Conservation (phyloP, 805 yeast species). For the Komagataella populi region DNA sequence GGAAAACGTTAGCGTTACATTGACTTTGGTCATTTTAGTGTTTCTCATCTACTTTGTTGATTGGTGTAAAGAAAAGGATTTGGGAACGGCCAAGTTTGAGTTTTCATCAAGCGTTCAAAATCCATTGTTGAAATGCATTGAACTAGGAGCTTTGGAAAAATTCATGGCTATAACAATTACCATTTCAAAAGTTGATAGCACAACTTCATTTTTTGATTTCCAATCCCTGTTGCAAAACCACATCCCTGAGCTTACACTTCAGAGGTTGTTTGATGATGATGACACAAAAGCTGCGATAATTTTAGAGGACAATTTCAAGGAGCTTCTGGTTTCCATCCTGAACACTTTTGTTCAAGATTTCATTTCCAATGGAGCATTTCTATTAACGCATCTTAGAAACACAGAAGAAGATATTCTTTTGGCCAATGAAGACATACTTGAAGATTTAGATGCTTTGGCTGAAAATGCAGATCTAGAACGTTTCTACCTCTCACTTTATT, state of each 20-base stretch:
- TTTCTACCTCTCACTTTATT: slow-evolving; percentile 64
- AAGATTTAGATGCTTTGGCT: slow-evolving; percentile 43
- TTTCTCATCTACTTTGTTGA: slow-evolving; percentile 46
- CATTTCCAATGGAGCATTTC: slow-evolving; percentile 50
- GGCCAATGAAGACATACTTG: slow-evolving; percentile 23
- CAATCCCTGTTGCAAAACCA: slow-evolving; percentile 54
- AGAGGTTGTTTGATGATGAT: slow-evolving; percentile 37
- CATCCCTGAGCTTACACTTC: slow-evolving; percentile 42
- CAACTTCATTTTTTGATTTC: slow-evolving; percentile 45
- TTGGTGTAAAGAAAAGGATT: slow-evolving; percentile 46
- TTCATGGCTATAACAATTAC: slow-evolving; percentile 50
- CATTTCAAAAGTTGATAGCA: slow-evolving; percentile 10
- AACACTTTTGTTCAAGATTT: slow-evolving; percentile 40
- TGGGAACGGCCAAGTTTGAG: slow-evolving; percentile 31
- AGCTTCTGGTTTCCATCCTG: slow-evolving; percentile 26
- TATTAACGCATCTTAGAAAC: slow-evolving; percentile 54
- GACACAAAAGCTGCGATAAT: slow-evolving; percentile 6
- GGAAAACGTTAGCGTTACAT: slow-evolving; percentile 31
- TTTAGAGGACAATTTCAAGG: slow-evolving; percentile 14
- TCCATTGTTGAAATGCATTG: slow-evolving; percentile 45
- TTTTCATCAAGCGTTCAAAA: slow-evolving; percentile 41
- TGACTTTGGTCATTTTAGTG: slow-evolving; percentile 31
- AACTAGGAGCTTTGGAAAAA: slow-evolving; percentile 60
- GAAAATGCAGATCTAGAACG: slow-evolving; percentile 79
- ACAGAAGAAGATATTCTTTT: slow-evolving; percentile 61